Evolutionary conservation across 148 eudicot species (phyloP), one percentile per base, ranked within the genome.

Genomic region (Polygonum maritimum): DNA sequence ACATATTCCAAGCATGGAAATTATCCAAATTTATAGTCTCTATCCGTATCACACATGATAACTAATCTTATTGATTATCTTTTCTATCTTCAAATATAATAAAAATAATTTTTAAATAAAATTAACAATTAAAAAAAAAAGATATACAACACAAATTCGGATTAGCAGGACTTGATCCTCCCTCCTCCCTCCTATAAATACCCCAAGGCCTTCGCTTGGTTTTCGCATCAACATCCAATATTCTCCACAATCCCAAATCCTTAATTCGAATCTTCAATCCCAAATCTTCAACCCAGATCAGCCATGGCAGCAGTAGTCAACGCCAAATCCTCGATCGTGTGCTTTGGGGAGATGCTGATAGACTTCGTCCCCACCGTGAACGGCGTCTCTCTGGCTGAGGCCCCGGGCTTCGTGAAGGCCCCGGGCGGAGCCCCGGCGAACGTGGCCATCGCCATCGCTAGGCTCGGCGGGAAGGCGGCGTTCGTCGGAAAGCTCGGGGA

Each of bases 351-450:
- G 82, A 89, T 89, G 90, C 57, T 89, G 73, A 89, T 89, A 13
- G 92, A 89, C 72, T 89, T 89, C 48, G 90, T 89, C 38, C 92
- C 92, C 0, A 82, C 80, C 31, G 77, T 74, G 5, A 76, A 89
- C 58, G 90, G 92, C 3, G 92, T 89, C 26, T 89, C 92, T 0
- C 75, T 89, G 79, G 92, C 87, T 0, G 90, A 85, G 55, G 81
- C 92, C 1, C 78, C 55, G 0, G 92, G 87, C 5, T 87, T 89
- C 55, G n/a, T 87, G 26, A 89, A 89, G 47, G 90, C 90, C 22
- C 90, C 93, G 5, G 93, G 93, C n/a, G 90, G 90, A 9, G 93
- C 93, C 0, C 90, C 93, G 0, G 93, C 93, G 48, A 89, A 89
- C 63, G 93, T 89, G 8, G 93, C 90, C 0, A 80, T 85, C 39